These are phyloP conservation scores for Kwoniella newhampshirensis DNA, from an alignment of 768 basidiomycete species.

Conservation along the genomic window DNA sequence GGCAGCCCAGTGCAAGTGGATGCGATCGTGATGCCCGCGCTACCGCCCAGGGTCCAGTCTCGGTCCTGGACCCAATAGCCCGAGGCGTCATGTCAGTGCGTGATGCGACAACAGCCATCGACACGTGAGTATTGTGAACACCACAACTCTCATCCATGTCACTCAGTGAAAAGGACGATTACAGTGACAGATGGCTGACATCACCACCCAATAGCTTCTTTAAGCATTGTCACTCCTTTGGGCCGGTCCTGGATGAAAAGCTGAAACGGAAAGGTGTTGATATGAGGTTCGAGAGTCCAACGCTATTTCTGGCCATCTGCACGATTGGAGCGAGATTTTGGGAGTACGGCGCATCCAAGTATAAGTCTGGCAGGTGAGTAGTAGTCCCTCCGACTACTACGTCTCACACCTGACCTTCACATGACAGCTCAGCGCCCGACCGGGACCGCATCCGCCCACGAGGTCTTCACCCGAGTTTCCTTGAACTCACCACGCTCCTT, in stretches of 20 bases:
- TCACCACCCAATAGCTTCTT: slow-evolving; percentile 2
- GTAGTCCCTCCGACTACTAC: background rate
- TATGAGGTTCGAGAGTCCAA: background rate
- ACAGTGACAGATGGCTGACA: background rate
- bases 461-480: slow-evolving; percentile 4
- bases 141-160: too few species aligned
- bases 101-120: background rate
- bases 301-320: slow-evolving; percentile 1
- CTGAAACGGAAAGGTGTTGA: background rate
- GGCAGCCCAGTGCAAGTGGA: too few species aligned
- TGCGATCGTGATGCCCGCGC: too few species aligned
- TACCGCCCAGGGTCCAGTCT: background rate
- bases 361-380: background rate
- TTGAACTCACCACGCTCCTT: slow-evolving; percentile 2
- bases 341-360: background rate
- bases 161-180: too few species aligned
- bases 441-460: background rate
- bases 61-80: slow-evolving; percentile 1
- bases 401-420: background rate
- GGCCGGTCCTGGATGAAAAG: background rate
- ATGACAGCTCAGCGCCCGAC: too few species aligned
- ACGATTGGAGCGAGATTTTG: slow-evolving; percentile 8
- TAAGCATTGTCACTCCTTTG: slow-evolving; percentile 4
- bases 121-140: slow-evolving; percentile 4
- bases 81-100: background rate